phyloP scores from a whole-genome alignment of 2,329 filamentous ascomycete genomes.

The Drechmeria coniospora region DNA sequence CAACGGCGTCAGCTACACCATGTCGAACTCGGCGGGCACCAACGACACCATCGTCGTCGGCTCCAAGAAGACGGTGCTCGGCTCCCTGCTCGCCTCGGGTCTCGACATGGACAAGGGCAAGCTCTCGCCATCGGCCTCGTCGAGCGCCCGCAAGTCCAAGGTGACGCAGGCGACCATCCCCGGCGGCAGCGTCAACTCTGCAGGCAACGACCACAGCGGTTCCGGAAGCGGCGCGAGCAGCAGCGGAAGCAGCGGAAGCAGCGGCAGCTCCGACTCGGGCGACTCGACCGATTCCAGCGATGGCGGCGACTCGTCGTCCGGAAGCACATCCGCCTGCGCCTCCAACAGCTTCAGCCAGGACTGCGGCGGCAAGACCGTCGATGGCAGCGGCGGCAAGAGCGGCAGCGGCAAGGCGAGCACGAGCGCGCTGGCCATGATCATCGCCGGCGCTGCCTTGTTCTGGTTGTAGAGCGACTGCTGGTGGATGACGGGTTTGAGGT shows the following conservation, averaged over 20 bases:
- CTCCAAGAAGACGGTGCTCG: constrained; percentile 59
- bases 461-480: constrained; percentile 14
- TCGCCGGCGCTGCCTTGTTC: constrained; percentile 19
- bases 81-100: constrained; percentile 68
- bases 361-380: constrained; percentile 12
- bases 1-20: constrained; percentile 60
- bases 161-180: constrained; percentile 14
- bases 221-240: constrained; percentile 1
- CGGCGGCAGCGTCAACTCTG: constrained; percentile 12
- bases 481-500: too few relatives aligned
- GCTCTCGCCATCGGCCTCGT: constrained; percentile 4
- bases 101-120: constrained; percentile 47
- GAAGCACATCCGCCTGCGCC: constrained; percentile 15
- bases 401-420: constrained; percentile 15
- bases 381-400: constrained; percentile 14
- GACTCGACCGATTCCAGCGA: constrained; percentile 5
- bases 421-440: constrained; percentile 21
- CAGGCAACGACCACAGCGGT: constrained; percentile 11
- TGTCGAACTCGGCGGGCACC: constrained; percentile 46
- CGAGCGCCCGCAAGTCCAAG: constrained; percentile 7
- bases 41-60: constrained; percentile 68
- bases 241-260: constrained; percentile 10
- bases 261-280: constrained; percentile 9
- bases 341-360: constrained; percentile 24
- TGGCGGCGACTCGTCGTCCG: constrained; percentile 2